These are phyloP conservation scores for Puccinia brachypodii DNA, from an alignment of 1,284 basidiomycete genomes.

Conservation along the genomic window DNA sequence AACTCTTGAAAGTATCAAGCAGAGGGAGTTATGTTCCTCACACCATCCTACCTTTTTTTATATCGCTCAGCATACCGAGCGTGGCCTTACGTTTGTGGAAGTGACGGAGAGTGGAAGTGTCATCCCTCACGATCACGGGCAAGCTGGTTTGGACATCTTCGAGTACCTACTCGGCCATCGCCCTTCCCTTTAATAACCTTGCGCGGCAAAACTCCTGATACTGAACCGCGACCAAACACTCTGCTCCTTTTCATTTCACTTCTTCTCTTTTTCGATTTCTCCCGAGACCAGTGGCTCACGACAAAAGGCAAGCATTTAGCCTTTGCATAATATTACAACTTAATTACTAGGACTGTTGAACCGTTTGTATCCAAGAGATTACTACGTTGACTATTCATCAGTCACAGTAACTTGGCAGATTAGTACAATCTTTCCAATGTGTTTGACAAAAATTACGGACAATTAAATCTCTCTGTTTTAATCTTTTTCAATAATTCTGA, in stretches of 20 bases:
- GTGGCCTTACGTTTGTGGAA: constrained; percentile 24
- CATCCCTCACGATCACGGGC: constrained; percentile 54
- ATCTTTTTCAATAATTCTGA: neutral
- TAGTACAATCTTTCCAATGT: no score
- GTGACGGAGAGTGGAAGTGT: constrained; percentile 51
- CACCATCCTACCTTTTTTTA: neutral
- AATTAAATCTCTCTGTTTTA: neutral
- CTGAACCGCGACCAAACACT: neutral
- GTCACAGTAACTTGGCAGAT: neutral
- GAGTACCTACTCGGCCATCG: constrained; percentile 54
- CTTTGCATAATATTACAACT: neutral
- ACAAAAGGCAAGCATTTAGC: neutral
- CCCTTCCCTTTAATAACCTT: neutral
- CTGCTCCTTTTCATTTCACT: neutral
- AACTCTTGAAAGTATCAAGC: neutral
- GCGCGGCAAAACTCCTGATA: neutral
- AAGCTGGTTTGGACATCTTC: constrained; percentile 52
- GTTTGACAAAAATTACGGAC: neutral
- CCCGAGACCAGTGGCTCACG: neutral
- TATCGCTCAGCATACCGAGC: constrained; percentile 1
- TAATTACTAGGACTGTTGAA: neutral
- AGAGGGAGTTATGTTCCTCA: neutral
- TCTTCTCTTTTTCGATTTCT: neutral
- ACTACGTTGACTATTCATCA: neutral
- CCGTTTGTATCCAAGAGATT: neutral